Base-by-base conservation (phyloP, 345 rosid species). In the Euclidium syriacum region DNA sequence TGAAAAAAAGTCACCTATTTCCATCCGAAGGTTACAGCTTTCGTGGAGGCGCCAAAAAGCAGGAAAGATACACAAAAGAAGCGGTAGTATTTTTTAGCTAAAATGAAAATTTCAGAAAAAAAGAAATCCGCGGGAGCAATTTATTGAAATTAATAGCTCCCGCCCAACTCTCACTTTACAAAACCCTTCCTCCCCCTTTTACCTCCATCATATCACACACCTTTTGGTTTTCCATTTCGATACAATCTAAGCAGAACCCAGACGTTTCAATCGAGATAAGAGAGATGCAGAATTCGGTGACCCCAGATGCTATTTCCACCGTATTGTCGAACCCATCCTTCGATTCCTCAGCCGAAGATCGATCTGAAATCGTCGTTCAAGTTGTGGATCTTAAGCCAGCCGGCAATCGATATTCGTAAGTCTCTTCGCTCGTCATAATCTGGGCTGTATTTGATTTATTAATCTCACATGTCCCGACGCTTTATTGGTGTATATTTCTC, bases 371-470 rank as follows among this genome's bases (percentile, higher is more conserved):
- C 64, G 51, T 89, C 29, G 78, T 87, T 33, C 97, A 92, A 60
- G 87, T 89, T 46, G 75, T 91, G 48, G 89, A 89, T 68, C 97
- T 92, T 34, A 87, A 85, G 64, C 80, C 85, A 30, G 78, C 85
- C 7, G 97, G 98, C 36, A 89, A 84, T 54, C 79, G 95, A 27
- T 86, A 86, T 61, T 79, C 84, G 98, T 89, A 52, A 54, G 73
- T 15, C 16, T 55, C 49, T 5, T 33, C 51, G 1, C 12, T 24
- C 24, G 12, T 29, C 11, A 9, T 24, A 0, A 14, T 54, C 35
- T 54, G 43, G 25, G 19, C 16, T 54, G 0, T 18, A 2, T 22
- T 47, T 5, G 1, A 6, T 24, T 36, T 8, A 7, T 2, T 23
- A 0, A 2, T 8, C 9, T 39, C 6, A 9, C 0, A 15, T 8